Base-by-base conservation (phyloP, 73 alveolate genomes). In the Stentor roeselii region DNA sequence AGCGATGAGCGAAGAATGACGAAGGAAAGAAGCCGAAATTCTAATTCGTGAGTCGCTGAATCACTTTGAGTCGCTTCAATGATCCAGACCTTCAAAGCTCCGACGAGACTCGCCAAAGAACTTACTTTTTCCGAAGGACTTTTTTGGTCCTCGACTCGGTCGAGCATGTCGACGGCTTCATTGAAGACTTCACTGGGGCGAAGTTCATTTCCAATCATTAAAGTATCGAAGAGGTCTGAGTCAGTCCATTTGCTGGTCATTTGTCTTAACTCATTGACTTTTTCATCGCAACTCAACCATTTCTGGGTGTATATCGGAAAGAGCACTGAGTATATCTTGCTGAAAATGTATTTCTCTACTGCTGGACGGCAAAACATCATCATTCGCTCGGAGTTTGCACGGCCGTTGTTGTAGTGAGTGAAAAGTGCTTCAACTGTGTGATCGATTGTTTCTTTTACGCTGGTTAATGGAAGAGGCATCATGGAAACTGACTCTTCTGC, bases 401-500 rank as follows among this genome's bases (percentile, higher is more conserved):
- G 80, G 2, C 93, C 89, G 4, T 87, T 61, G 78, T 92, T 92
- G 78, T 86, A 92, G 39, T 92, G 76, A 3, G 91, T 82, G 61
- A 88, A 82, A 58, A 92, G 83, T 0, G 89, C 75, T 32, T 83
- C 58, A 3, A 92, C 95, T 15, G 90, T 60, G 40, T 89, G 92
- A 39, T 92, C 85, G 27, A 90, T 75, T 89, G 86, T 35, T 0
- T 50, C 86, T 42, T 78, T 78, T 39, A 89, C 59, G 3, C 88
- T 85, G 21, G 88, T 92, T 83, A 89, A 67, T 32, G 94, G 96
- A 32, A 76, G 77, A 2, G 97, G 97, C 6, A 92, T 86, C 27
- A 89, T 75, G 4, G 31, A 30, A 6, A 90, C 84, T 1, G 93
- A 76, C 32, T 92, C 97, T 74, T 83, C 86, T 15, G 87, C 42